These are phyloP conservation scores for Phaeotremella fagi DNA, from an alignment of 768 basidiomycete genomes.

Conservation along the genomic window DNA sequence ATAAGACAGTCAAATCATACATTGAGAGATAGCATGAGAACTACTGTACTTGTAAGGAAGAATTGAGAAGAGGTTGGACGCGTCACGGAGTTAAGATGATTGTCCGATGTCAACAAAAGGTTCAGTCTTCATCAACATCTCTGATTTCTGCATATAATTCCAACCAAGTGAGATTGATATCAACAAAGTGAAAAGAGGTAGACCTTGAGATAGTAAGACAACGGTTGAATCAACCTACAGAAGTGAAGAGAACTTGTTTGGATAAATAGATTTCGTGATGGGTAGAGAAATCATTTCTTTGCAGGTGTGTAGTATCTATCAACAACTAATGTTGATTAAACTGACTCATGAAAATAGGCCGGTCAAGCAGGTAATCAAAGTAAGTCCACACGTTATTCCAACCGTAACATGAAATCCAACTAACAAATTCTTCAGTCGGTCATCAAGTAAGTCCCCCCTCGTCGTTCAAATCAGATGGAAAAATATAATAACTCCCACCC, in stretches of 20 bases:
- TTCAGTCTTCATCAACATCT: not conserved
- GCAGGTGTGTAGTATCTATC: slow-evolving; percentile 48
- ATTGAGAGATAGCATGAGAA: no score
- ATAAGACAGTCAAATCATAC: no score
- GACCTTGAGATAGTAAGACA: no score
- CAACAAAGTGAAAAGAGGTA: no score
- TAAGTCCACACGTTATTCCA: slow-evolving; percentile 48
- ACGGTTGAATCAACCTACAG: not conserved
- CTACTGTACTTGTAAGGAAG: no score
- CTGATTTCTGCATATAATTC: not conserved
- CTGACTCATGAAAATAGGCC: slow-evolving; percentile 52
- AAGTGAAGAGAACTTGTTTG: not conserved
- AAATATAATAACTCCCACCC: not conserved
- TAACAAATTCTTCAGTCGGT: no score
- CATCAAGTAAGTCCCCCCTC: slow-evolving; percentile 53
- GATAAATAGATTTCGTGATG: no score
- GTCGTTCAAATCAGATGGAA: not conserved
- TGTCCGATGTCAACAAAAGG: not conserved
- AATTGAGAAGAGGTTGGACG: no score
- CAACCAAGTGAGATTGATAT: no score
- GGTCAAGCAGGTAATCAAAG: slow-evolving; percentile 94
- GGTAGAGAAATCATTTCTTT: slow-evolving; percentile 50
- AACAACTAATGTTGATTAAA: not conserved
- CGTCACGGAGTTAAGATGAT: not conserved
- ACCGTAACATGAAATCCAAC: no score